These are phyloP conservation scores for Rubus idaeus DNA, from an alignment of 306 rosid genomes.

Conservation along the genomic window DNA sequence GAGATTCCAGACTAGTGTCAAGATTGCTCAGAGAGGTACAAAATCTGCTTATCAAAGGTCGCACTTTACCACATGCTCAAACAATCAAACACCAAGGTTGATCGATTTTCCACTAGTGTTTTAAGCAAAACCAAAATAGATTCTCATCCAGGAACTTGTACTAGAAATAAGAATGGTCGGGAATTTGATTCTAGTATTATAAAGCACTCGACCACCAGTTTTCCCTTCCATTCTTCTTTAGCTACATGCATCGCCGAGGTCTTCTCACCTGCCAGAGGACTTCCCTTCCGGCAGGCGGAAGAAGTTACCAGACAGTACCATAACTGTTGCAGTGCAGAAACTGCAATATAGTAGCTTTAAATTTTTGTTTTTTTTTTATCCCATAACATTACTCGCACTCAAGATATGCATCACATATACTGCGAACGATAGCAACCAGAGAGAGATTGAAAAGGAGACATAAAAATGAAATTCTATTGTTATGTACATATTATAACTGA, in stretches of 20 bases:
- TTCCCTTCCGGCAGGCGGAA: neutral
- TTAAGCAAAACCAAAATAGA: no score
- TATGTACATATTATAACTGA: conserved; percentile 53
- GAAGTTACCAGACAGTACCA: neutral
- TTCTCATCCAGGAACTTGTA: neutral
- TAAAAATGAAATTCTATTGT: conserved; percentile 39
- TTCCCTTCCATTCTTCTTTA: neutral
- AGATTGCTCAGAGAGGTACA: conserved; percentile 1
- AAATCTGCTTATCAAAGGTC: neutral
- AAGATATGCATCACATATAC: neutral
- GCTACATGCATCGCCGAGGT: neutral
- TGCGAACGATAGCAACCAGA: conserved; percentile 20
- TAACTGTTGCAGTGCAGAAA: neutral
- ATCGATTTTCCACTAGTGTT: neutral
- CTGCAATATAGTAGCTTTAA: neutral
- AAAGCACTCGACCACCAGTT: neutral
- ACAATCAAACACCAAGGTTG: neutral
- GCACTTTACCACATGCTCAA: neutral
- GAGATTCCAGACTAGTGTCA: neutral
- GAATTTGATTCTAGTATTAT: neutral
- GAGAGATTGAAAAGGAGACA: neutral
- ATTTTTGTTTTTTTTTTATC: neutral
- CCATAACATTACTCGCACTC: neutral
- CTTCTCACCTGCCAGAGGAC: neutral
- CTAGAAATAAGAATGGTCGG: neutral